These are phyloP conservation scores for Brettanomyces sp. DNA, from an alignment of 805 yeast genomes.

Conservation along the genomic window DNA sequence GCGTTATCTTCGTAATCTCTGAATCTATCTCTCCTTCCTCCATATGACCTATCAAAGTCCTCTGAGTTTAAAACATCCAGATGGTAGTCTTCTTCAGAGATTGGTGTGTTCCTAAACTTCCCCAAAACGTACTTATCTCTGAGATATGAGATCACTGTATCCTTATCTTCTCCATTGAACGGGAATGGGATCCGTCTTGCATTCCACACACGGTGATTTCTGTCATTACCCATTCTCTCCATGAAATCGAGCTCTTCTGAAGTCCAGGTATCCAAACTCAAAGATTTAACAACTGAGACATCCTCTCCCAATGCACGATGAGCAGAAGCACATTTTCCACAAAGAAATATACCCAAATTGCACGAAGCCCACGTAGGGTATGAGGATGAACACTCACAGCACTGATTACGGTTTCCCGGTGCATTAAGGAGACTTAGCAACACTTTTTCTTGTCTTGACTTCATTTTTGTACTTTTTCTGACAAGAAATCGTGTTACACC, in stretches of 20 bases:
- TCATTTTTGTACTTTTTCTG: neutral
- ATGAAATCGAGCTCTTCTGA: slow-evolving; percentile 39
- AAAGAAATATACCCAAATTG: slow-evolving; percentile 59
- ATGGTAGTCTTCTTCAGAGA: slow-evolving; percentile 28
- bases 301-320: slow-evolving; percentile 60
- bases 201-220: slow-evolving; percentile 57
- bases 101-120: slow-evolving; percentile 36
- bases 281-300: slow-evolving; percentile 57
- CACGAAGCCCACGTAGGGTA: slow-evolving; percentile 52
- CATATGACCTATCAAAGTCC: slow-evolving; percentile 8
- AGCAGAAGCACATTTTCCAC: slow-evolving; percentile 78
- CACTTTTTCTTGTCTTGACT: slow-evolving; percentile 19
- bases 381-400: slow-evolving; percentile 68
- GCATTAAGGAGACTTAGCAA: slow-evolving; percentile 52
- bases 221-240: slow-evolving; percentile 49
- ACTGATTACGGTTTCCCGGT: slow-evolving; percentile 52
- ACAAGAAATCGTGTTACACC: too few relatives aligned
- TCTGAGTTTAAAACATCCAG: slow-evolving; percentile 9
- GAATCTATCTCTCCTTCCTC: slow-evolving; percentile 6
- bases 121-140: slow-evolving; percentile 65
- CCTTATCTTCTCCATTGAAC: slow-evolving; percentile 61
- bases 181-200: slow-evolving; percentile 62
- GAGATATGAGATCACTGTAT: slow-evolving; percentile 45
- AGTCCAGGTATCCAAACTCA: slow-evolving; percentile 67
- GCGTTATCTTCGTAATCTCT: neutral